Base-by-base conservation (phyloP, 2,329 filamentous ascomycete species). In the Cercospora sp. region DNA sequence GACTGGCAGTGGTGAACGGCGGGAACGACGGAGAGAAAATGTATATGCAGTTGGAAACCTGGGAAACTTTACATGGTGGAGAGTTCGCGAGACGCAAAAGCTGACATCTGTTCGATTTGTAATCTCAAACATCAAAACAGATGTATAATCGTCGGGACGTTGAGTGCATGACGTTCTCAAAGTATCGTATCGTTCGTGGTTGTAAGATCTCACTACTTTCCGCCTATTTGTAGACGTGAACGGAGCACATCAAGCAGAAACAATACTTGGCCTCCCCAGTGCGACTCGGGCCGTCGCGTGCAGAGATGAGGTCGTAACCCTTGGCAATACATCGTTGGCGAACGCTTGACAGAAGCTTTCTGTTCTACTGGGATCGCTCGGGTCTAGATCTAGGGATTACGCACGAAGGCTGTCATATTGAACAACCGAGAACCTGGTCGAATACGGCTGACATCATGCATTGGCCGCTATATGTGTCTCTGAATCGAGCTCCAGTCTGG, bases 1-100 rank as follows among this genome's bases (percentile, higher is more conserved):
- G 69, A 73, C 40, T 73, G 71, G 71, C 28, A 71, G 40, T 71
- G 65, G 68, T 63, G n/a, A 45, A 23, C 5, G 13, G 13, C 42
- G 20, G 10, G 23, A 48, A 16, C 10, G 12, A 12, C 10, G 18
- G 23, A 23, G 10, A 7, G 18, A 23, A 53, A 26, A 55, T 28
- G 23, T 28, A 26, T 16, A 9, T 42, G 36, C 36, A 40, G 12
- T 6, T 26, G 48, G 12, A 10, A 13, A 55, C 13, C 13, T 16
- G 48, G 23, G 23, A 16, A 55, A 53, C 3, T 53, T 55, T n/a
- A 5, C 23, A 23, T 28, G 23, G 48, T 12, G 4, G 18, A 8
- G 18, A 20, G 12, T 10, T 18, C 3, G 31, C 31, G 30, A 6
- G 8, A 40, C 5, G 36, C 13, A 40, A 40, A 40, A 40, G 36